These are phyloP conservation scores for Suillus spraguei DNA, from an alignment of 768 basidiomycete genomes.

Conservation along the genomic window DNA sequence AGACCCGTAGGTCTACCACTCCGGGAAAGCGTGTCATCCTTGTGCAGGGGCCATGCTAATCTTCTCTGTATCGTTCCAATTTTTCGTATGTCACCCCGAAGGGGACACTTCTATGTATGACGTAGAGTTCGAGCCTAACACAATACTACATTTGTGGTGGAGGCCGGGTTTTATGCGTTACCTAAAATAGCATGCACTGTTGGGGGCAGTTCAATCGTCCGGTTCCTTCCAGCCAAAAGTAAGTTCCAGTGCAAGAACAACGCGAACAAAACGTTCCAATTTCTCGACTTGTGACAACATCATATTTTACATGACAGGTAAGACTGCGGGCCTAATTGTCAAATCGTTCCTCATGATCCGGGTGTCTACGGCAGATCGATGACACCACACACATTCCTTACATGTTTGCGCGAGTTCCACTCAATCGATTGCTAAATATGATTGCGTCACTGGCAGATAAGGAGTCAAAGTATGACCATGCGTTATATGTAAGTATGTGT, in stretches of 20 bases:
- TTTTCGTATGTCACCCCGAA: constrained; percentile 96
- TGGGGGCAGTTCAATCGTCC: too few relatives aligned
- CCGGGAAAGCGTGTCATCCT: constrained; percentile 99
- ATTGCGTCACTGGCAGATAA: not conserved
- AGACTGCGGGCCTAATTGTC: not conserved
- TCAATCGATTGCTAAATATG: constrained; percentile 2
- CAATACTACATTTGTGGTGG: not conserved
- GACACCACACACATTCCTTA: not conserved
- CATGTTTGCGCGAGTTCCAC: not conserved
- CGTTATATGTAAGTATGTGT: constrained; percentile 8
- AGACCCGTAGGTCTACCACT: constrained; percentile 68
- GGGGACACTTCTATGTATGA: constrained; percentile 50
- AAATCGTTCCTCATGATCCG: not conserved
- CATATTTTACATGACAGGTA: not conserved
- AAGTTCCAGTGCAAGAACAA: too few relatives aligned
- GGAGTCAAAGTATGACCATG: constrained; percentile 5
- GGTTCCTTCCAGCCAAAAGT: too few relatives aligned
- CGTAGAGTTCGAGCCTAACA: constrained; percentile 6
- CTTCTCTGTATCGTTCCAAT: constrained; percentile 99
- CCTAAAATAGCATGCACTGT: not conserved
- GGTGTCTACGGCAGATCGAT: not conserved
- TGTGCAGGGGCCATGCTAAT: constrained; percentile 99
- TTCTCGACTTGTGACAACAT: too few relatives aligned
- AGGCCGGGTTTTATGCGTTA: not conserved
- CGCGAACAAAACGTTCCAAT: not conserved